Percentiles rank a stretch among this genome's conserved stretches.
phyloP scores from a whole-genome alignment of 345 rosid species.

The Pistacia atlantica region DNA sequence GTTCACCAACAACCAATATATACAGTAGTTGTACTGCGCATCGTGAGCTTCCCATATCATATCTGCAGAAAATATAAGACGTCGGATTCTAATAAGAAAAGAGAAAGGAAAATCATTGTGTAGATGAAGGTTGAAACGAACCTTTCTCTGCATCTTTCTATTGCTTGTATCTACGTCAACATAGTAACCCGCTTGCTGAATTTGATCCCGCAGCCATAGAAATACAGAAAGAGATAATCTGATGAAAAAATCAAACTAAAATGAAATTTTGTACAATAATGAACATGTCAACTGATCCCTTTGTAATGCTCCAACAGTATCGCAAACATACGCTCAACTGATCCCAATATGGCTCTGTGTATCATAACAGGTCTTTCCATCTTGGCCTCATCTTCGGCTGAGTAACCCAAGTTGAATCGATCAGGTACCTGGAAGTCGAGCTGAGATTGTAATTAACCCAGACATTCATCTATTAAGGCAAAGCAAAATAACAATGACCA shows the following conservation, averaged over 20 bases:
- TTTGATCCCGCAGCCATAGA: slow-evolving; percentile 58
- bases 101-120: neutral
- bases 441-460: slow-evolving; percentile 40
- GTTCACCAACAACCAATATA: slow-evolving; percentile 93
- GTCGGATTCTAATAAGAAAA: neutral
- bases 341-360: slow-evolving; percentile 93
- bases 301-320: slow-evolving; percentile 91
- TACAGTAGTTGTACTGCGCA: slow-evolving; percentile 73
- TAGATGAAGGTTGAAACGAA: slow-evolving; percentile 17
- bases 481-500: neutral
- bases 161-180: slow-evolving; percentile 80
- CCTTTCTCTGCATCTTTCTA: slow-evolving; percentile 93
- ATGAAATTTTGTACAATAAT: neutral
- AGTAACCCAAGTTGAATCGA: slow-evolving; percentile 77
- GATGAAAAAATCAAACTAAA: neutral
- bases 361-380: slow-evolving; percentile 84
- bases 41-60: slow-evolving; percentile 75
- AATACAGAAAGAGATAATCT: slow-evolving; percentile 10
- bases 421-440: slow-evolving; percentile 94
- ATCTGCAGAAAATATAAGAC: slow-evolving; percentile 45
- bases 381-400: slow-evolving; percentile 90
- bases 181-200: slow-evolving; percentile 72
- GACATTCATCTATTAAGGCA: slow-evolving; percentile 18
- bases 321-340: slow-evolving; percentile 96
- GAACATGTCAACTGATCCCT: slow-evolving; percentile 63